Base-by-base conservation (phyloP, 1,284 basidiomycete species). In the Phellopilus nigrolimitatus region DNA sequence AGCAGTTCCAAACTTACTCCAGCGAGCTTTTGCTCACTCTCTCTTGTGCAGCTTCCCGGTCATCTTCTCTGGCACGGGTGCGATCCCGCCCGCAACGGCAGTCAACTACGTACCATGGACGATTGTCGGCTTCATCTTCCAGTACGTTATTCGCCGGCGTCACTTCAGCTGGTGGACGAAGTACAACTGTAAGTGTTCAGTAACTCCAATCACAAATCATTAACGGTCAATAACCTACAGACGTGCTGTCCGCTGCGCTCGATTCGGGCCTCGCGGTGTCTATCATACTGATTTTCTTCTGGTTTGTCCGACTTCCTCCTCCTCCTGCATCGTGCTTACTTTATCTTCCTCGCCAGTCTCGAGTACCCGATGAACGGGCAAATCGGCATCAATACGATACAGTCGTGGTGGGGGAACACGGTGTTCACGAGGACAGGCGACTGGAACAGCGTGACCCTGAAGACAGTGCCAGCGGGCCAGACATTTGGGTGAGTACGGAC, bases 201-300 rank as follows among this genome's bases (percentile, higher is more conserved):
- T 19, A n/a, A 15, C 10, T 9, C 15, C 10, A 12, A 37, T 19
- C n/a, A n/a, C 3, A 13, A 4, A 7, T 3, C 15, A 7, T 38
- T 25, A 39, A 19, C 13, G 34, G 0, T 33, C 9, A 12, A 21
- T 36, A 41, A 24, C 19, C 39, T 25, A 1, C 43, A 76, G 74
- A 83, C 60, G 75, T 83, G 9, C 67, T 82, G 24, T 79, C 80
- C 13, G 79, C 80, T 25, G 81, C 77, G 0, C 69, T 83, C 38
- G 80, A 83, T 60, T 68, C 77, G 6, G 79, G 80, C 34, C 64
- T 78, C 24, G 75, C 78, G 3, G 59, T 82, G 40, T 71, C 71
- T 3, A 64, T 70, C 4, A 56, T 80, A 25, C 60, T 77, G 38
- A 74, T 81, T 46, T 82, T 79, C 68, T 80, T 81, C 62, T 47